phyloP scores from a whole-genome alignment of 2,329 filamentous ascomycete species.

The Pezicula neosporulosa region DNA sequence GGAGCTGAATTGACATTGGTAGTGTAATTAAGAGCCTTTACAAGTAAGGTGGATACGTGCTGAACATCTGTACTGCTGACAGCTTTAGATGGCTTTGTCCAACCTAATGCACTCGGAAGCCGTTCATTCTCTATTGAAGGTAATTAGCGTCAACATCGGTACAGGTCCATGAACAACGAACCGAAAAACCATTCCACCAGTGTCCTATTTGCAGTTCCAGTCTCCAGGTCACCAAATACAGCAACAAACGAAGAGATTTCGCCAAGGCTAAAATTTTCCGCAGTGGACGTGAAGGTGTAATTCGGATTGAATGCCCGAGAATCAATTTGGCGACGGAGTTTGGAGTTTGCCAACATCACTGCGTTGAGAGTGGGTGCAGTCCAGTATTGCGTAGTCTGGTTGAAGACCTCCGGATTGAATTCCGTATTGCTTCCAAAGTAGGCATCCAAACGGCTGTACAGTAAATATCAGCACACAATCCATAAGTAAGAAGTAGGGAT shows the following conservation, averaged over 20 bases:
- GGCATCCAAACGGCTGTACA: slow-evolving; percentile 41
- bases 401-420: slow-evolving; percentile 51
- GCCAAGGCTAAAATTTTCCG: slow-evolving; percentile 44
- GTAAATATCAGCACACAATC: slow-evolving; percentile 2
- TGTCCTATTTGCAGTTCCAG: slow-evolving; percentile 34
- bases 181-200: slow-evolving; percentile 44
- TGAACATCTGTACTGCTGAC: slow-evolving; percentile 7
- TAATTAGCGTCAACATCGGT: background rate
- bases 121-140: slow-evolving; percentile 36
- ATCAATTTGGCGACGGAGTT: slow-evolving; percentile 39
- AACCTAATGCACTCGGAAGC: slow-evolving; percentile 37
- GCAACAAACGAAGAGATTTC: slow-evolving; percentile 48
- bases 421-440: slow-evolving; percentile 47
- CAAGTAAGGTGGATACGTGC: slow-evolving; percentile 4
- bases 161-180: slow-evolving; percentile 19
- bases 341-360: slow-evolving; percentile 41
- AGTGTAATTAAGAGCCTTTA: slow-evolving; percentile 7
- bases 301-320: slow-evolving; percentile 44
- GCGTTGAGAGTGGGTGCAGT: slow-evolving; percentile 35
- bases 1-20: background rate
- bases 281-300: slow-evolving; percentile 40
- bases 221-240: slow-evolving; percentile 40
- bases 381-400: slow-evolving; percentile 42
- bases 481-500: background rate
- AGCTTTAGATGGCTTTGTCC: slow-evolving; percentile 22